Evolutionary conservation across 495 filamentous ascomycete species (phyloP).

Genomic region (Letharia columbiana): DNA sequence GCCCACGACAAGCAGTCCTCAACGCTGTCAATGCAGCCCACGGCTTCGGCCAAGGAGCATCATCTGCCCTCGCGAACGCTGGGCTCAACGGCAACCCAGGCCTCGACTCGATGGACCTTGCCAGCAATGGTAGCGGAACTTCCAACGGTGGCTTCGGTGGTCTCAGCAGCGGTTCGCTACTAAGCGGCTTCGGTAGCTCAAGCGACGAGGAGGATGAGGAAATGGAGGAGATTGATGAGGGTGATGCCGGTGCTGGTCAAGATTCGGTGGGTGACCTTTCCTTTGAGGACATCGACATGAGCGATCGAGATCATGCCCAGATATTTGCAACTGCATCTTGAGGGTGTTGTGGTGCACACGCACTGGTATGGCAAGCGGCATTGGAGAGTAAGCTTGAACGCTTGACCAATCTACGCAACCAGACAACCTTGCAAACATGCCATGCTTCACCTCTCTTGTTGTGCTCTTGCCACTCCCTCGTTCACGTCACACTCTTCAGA

Average conservation of each 20-base stretch:
- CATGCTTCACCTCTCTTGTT: slow-evolving; percentile 5
- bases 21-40: slow-evolving; percentile 52
- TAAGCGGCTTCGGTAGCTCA: slow-evolving; percentile 90
- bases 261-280: slow-evolving; percentile 61
- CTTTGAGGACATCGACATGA: slow-evolving; percentile 51
- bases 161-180: slow-evolving; percentile 57
- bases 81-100: slow-evolving; percentile 54
- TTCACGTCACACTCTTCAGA: background rate
- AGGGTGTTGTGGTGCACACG: background rate
- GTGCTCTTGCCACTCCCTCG: background rate
- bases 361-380: background rate
- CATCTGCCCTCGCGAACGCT: slow-evolving; percentile 67
- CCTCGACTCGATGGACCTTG: slow-evolving; percentile 71
- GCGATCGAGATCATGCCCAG: slow-evolving; percentile 29
- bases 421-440: slow-evolving; percentile 9
- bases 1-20: slow-evolving; percentile 55
- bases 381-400: slow-evolving; percentile 3
- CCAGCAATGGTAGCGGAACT: slow-evolving; percentile 54
- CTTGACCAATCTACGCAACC: slow-evolving; percentile 12
- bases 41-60: slow-evolving; percentile 48
- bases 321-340: slow-evolving; percentile 11
- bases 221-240: slow-evolving; percentile 78
- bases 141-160: slow-evolving; percentile 56
- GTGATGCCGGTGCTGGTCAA: slow-evolving; percentile 37
- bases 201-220: slow-evolving; percentile 97